Evolutionary conservation across 2,329 filamentous ascomycete species (phyloP).

Genomic region (Chaetomium globosum): DNA sequence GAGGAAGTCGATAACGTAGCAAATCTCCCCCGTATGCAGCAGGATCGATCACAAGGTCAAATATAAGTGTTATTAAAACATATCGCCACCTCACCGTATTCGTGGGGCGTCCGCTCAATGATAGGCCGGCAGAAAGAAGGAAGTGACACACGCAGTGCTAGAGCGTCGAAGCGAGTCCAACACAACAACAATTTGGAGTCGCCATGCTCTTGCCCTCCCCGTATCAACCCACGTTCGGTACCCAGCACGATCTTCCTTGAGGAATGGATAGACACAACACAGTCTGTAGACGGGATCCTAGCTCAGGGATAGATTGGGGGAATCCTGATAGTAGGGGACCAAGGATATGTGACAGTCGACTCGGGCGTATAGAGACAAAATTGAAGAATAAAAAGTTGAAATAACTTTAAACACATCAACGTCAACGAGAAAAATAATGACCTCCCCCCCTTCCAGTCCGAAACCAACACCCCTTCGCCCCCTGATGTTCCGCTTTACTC

Average conservation of each 20-base stretch:
- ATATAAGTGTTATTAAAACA: not conserved
- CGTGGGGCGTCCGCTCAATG: too few species aligned
- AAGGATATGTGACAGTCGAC: conserved; percentile 16
- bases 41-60: not conserved
- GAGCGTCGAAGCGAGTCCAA: not conserved
- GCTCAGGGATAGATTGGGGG: not conserved
- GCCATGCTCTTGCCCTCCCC: not conserved
- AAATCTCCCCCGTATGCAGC: not conserved
- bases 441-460: conserved; percentile 29
- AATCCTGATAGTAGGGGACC: not conserved
- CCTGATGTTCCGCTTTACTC: conserved; percentile 34
- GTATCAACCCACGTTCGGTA: not conserved
- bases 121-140: not conserved
- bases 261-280: not conserved
- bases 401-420: conserved; percentile 22
- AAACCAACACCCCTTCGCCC: conserved; percentile 37
- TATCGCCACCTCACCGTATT: not conserved
- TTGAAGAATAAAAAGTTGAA: conserved; percentile 23
- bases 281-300: not conserved
- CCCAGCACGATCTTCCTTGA: not conserved
- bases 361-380: conserved; percentile 17
- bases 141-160: not conserved
- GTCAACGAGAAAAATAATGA: conserved; percentile 27
- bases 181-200: not conserved
- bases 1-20: not conserved